Evolutionary conservation across 2,329 filamentous ascomycete species (phyloP).

Genomic region (Neonectria magnoliae): DNA sequence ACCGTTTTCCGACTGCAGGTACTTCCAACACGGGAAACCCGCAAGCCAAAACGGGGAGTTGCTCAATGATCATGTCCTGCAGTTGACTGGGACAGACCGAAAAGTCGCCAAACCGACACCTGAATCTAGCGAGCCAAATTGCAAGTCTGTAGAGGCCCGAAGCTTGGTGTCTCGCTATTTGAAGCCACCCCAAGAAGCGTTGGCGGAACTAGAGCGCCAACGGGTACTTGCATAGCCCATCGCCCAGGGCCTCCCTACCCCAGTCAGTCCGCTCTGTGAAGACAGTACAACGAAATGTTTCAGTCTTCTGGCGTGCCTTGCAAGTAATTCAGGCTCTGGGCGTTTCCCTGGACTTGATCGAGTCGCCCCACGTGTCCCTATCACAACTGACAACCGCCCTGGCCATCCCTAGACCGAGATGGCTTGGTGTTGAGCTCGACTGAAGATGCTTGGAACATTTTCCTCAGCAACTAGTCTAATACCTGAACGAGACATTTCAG

Average conservation of each 20-base stretch:
- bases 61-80: conserved; percentile 9
- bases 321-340: background rate
- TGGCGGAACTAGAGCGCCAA: conserved; percentile 34
- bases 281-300: conserved; percentile 36
- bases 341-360: conserved; percentile 24
- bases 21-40: conserved; percentile 18
- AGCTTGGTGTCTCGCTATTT: conserved; percentile 32
- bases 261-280: conserved; percentile 36
- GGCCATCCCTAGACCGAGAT: conserved; percentile 7
- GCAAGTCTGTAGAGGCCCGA: conserved; percentile 10
- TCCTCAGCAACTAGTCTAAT: conserved; percentile 4
- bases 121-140: conserved; percentile 25
- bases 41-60: conserved; percentile 17
- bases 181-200: conserved; percentile 34
- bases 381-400: conserved; percentile 32
- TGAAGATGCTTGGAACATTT: conserved; percentile 15
- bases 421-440: conserved; percentile 23
- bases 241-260: conserved; percentile 35
- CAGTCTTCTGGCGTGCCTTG: conserved; percentile 16
- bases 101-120: conserved; percentile 20
- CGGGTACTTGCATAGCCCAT: conserved; percentile 42
- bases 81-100: conserved; percentile 18
- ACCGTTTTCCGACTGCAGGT: conserved; percentile 22
- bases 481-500: conserved; percentile 15
- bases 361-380: conserved; percentile 40